Percentiles rank a stretch among this genome's conserved stretches.
phyloP scores from a whole-genome alignment of 2,329 filamentous ascomycete genomes.

The Fusarium sp. region DNA sequence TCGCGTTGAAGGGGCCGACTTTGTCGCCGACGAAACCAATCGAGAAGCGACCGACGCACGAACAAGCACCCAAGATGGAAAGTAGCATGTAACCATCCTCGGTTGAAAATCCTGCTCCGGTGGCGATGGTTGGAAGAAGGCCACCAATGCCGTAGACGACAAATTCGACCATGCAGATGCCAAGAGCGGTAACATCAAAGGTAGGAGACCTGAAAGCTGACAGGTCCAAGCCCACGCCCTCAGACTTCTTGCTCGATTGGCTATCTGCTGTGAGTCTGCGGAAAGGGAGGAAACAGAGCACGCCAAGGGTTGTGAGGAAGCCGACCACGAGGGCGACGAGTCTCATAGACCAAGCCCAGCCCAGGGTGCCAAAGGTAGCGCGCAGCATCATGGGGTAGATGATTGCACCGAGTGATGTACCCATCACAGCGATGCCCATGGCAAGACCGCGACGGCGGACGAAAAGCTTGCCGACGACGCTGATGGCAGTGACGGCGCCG shows the following conservation, averaged over 20 bases:
- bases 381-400: slow-evolving; percentile 53
- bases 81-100: slow-evolving; percentile 60
- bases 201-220: slow-evolving; percentile 56
- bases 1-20: slow-evolving; percentile 60
- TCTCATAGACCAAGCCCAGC: slow-evolving; percentile 54
- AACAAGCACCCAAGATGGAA: slow-evolving; percentile 60
- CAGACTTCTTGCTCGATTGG: background rate
- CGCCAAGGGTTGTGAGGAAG: slow-evolving; percentile 44
- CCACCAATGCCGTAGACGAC: slow-evolving; percentile 64
- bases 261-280: slow-evolving; percentile 32
- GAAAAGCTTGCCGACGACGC: slow-evolving; percentile 50
- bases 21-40: slow-evolving; percentile 60
- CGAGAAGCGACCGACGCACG: slow-evolving; percentile 59
- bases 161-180: slow-evolving; percentile 62
- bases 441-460: slow-evolving; percentile 36
- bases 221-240: slow-evolving; percentile 51
- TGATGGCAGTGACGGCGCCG: slow-evolving; percentile 52
- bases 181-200: slow-evolving; percentile 57
- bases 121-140: slow-evolving; percentile 62
- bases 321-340: slow-evolving; percentile 48
- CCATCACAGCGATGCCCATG: slow-evolving; percentile 37
- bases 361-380: slow-evolving; percentile 43
- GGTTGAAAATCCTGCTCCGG: slow-evolving; percentile 48
- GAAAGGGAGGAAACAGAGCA: slow-evolving; percentile 54
- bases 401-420: slow-evolving; percentile 49